phyloP scores from a whole-genome alignment of 257 asterid species.

The Capsicum rhomboideum region DNA sequence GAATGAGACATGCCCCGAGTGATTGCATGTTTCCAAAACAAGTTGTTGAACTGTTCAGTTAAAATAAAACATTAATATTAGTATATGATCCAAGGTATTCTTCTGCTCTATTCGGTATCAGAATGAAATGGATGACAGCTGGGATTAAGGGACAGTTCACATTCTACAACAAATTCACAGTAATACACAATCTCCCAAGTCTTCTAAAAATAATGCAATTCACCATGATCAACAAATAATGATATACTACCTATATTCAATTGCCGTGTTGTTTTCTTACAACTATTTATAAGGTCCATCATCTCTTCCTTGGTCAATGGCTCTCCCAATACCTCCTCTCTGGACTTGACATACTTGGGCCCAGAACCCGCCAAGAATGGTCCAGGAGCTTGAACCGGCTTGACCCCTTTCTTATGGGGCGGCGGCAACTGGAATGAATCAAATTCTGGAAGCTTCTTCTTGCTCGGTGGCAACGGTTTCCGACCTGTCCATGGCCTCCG shows the following conservation, averaged over 20 bases:
- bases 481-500: constrained; percentile 85
- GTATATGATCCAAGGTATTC: neutral
- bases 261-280: constrained; percentile 52
- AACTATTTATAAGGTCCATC: constrained; percentile 42
- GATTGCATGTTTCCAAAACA: neutral
- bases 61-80: neutral
- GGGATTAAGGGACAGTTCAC: neutral
- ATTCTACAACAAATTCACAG: neutral
- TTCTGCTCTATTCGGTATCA: neutral
- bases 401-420: constrained; percentile 77
- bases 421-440: constrained; percentile 90
- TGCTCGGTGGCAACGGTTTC: constrained; percentile 70
- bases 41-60: neutral
- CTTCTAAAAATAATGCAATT: neutral
- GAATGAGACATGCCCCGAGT: neutral
- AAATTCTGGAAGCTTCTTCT: constrained; percentile 72
- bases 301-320: constrained; percentile 70
- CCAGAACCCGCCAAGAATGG: constrained; percentile 81
- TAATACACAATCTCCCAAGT: neutral
- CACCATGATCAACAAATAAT: neutral
- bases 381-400: constrained; percentile 95
- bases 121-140: neutral
- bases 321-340: constrained; percentile 74
- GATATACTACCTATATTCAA: constrained; percentile 78
- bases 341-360: constrained; percentile 59